Evolutionary conservation across 75 land plant species (phyloP), one percentile per base, ranked within the genome.

Genomic region (Pseudotsuga menziesii): DNA sequence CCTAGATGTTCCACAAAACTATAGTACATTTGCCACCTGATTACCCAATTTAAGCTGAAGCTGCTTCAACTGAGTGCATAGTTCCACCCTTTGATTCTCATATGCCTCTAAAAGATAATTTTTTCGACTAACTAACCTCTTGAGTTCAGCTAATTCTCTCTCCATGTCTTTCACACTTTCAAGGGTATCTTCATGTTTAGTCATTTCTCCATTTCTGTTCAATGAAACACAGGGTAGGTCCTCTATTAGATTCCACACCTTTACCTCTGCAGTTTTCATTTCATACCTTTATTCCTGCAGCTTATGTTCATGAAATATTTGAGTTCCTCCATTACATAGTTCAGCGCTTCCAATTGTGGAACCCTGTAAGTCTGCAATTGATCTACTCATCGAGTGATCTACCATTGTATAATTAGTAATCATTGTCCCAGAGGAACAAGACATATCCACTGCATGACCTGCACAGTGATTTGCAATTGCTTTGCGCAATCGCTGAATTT

Each of bases 381-480:
- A 75, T 74, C 23, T 72, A 23, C 29, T 54, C n/a, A 44, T 77
- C 22, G 58, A 52, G 4, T 57, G 77, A 57, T 29, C 59, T 32
- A 52, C 27, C 35, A 44, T 23, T 41, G 13, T 52, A 67, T 54
- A 73, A 4, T 60, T 27, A n/a, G 14, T 39, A 19, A 29, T 23
- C 48, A 2, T 22, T n/a, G 26, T 5, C 16, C 19, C 62, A 62
- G 44, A 23, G 14, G 77, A 19, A 22, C 79, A 56, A 78, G 74
- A 61, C 61, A 27, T 78, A 23, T 54, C 25, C 52, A 36, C 62
- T 19, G 22, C 52, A 70, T 77, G 56, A 27, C 56, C 76, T 23
- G 82, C 81, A 83, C 89, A 90, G 48, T 85, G 89, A 81, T 85
- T 86, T 3, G 89, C 94, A 60, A 94, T 82, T 15, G 80, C 94